These are phyloP conservation scores for Zygoascus meyerae DNA, from an alignment of 1,139 yeast species.

Conservation along the genomic window DNA sequence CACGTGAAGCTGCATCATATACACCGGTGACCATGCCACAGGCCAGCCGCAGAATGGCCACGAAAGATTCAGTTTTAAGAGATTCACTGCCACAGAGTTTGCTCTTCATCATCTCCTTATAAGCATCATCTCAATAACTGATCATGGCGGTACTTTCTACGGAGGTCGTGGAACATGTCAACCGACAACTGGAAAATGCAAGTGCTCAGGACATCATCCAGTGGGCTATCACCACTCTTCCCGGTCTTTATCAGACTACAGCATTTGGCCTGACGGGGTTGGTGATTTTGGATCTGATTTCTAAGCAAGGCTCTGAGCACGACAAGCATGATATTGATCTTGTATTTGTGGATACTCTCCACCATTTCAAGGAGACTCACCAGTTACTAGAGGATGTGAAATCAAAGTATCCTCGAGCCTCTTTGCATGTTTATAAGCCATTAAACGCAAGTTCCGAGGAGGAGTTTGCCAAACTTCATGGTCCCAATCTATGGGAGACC, in stretches of 20 bases:
- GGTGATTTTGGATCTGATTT: constrained; percentile 77
- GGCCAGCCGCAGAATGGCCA: constrained; percentile 3
- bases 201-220: constrained; percentile 66
- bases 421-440: constrained; percentile 63
- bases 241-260: constrained; percentile 80
- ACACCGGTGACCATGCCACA: not conserved
- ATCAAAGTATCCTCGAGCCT: constrained; percentile 48
- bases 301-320: constrained; percentile 43
- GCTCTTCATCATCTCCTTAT: not conserved
- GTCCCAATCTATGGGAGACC: constrained; percentile 75
- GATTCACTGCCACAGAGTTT: constrained; percentile 3
- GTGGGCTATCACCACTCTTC: constrained; percentile 82
- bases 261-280: constrained; percentile 94
- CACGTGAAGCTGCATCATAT: constrained; percentile 4
- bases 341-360: constrained; percentile 82
- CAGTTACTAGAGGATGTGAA: constrained; percentile 61
- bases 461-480: constrained; percentile 66
- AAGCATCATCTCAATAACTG: not conserved
- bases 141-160: constrained; percentile 5
- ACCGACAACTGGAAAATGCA: constrained; percentile 49
- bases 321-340: constrained; percentile 54
- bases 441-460: constrained; percentile 46
- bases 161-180: constrained; percentile 34
- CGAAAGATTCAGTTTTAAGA: not conserved
- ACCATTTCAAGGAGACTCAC: constrained; percentile 89